Base-by-base conservation (phyloP, 495 filamentous ascomycete species). In the Podospora anserina region DNA sequence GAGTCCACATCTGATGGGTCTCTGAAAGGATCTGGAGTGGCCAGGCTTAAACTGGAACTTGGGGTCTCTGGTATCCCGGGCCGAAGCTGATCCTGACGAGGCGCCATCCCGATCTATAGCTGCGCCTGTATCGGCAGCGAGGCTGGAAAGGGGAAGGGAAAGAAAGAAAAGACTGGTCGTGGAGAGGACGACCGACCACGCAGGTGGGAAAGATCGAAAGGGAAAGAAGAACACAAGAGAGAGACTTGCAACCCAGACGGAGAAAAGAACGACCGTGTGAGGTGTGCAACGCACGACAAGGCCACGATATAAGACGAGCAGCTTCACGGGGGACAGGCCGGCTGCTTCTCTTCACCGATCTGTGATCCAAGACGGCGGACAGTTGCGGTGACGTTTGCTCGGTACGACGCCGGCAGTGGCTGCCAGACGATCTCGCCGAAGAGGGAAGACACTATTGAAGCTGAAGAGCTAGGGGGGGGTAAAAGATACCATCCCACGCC, bases 1-100 rank as follows among this genome's bases (percentile, higher is more conserved):
- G 72, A 73, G 9, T 65, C 53, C 15, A 49, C 39, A 49, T 72
- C 68, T 28, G 72, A 76, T 5, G 72, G 75, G 53, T 75, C 72
- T 34, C 70, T 68, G 65, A 76, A 76, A 9, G 75, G 75, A 64
- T 76, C 75, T 4, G 54, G 61, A 49, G 60, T 44, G 30, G 26
- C 56, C n/a, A 32, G 61, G 39, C 65, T 58, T 2, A 6, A 56
- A 32, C 11, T 32, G 3, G 70, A 64, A 4, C 58, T 65, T 18
- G 69, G 56, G 3, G 69, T 66, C 15, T 19, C 64, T 2, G 68
- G 62, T 6, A 64, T 69, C 5, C 26, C 65, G 3, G 69, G 65
- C 61, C 62, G 67, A 20, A 61, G 39, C 5, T 28, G 20, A 5
- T 67, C 27, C 68, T 28, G 26, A 39, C 34, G 16, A 19, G 15